These are phyloP conservation scores for Salvia miltiorrhiza DNA, from an alignment of 257 asterid species.

Conservation along the genomic window DNA sequence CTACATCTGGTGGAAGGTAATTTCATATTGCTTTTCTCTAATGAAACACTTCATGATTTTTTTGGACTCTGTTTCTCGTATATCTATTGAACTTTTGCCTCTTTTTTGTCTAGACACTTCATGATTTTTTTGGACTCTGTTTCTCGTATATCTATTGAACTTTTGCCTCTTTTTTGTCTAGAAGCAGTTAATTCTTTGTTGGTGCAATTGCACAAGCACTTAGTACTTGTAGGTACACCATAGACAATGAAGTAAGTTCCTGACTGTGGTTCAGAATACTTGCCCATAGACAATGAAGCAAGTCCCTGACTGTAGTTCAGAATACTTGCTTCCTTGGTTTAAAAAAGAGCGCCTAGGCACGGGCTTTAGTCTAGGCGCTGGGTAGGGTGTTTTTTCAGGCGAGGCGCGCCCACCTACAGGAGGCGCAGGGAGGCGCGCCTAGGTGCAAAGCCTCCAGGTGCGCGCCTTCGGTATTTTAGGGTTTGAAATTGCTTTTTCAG, in stretches of 20 bases:
- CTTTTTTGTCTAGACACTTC: neutral
- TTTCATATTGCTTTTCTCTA: slow-evolving; percentile 9
- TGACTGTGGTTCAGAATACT: neutral
- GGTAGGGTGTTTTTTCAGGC: too few species aligned
- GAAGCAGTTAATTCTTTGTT: neutral
- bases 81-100: neutral
- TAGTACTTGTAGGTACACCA: slow-evolving; percentile 5
- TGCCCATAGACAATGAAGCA: too few species aligned
- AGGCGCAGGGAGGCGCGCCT: too few species aligned
- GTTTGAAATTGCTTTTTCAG: too few species aligned
- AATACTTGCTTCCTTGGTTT: too few species aligned
- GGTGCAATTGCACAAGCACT: neutral
- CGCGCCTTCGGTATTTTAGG: too few species aligned
- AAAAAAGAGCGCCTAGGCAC: too few species aligned
- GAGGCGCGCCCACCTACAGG: too few species aligned
- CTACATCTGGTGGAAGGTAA: slow-evolving; percentile 99
- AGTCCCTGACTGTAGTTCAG: neutral
- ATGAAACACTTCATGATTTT: neutral
- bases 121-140: neutral
- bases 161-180: neutral
- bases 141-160: neutral
- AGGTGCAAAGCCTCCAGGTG: too few species aligned
- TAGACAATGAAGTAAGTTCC: neutral
- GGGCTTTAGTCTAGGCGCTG: too few species aligned
- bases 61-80: neutral